Base-by-base conservation (phyloP, 495 filamentous ascomycete species). In the Penicillium steckii region DNA sequence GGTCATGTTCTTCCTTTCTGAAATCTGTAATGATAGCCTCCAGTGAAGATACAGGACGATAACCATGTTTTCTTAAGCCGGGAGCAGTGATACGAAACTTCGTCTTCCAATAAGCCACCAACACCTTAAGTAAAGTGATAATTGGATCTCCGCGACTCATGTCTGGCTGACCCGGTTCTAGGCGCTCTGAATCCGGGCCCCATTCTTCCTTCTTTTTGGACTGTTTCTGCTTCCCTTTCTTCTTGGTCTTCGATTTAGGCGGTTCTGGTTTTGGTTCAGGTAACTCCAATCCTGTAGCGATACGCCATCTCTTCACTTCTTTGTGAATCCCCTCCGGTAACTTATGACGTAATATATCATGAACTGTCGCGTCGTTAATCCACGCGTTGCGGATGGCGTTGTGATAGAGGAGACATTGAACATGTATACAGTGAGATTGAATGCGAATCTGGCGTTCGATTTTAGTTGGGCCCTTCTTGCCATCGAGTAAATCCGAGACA, bases 381-480 rank as follows among this genome's bases (percentile, higher is more conserved):
- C 94, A 98, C 7, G 81, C 62, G 67, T 97, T 98, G 21, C 94
- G 85, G 17, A 95, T 62, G 0, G 86, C 79, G 66, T 97, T 97
- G 60, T 97, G 92, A 69, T 85, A 94, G 38, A 98, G 80, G 40
- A 98, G 70, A 51, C 85, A 81, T 62, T 93, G 88, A 3, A 98
- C 93, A 70, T 98, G 94, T 61, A 94, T 78, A 57, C 88, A 87
- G 64, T 98, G 94, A 7, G 89, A 90, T 30, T 82, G 71, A 7
- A 85, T 76, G 27, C 94, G 78, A 33, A 93, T 89, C 52, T 80
- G 79, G 52, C 90, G 82, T 61, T 97, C 87, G 8, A 86, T 83
- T 68, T 94, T 95, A 17, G 85, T 88, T 0, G 90, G 88, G 0
- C 90, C 93, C 66, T 91, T 93, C 70, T 92, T 96, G 51, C 81